Percentiles rank a stretch among this genome's conserved stretches.
phyloP scores from a whole-genome alignment of 441 rosid species.

The Raphanus hybrid region DNA sequence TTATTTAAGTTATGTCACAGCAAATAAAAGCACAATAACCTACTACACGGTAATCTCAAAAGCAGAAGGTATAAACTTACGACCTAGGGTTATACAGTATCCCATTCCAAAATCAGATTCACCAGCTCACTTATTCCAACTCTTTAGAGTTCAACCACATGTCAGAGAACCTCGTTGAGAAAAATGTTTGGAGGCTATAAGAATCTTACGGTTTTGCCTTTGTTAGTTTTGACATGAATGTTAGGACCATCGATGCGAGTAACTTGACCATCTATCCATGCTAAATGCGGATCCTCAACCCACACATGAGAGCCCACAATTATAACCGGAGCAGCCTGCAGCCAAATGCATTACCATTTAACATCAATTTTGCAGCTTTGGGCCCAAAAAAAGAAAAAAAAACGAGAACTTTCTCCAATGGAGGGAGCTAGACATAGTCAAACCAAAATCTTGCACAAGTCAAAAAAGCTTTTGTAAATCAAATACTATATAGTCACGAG shows the following conservation, averaged over 20 bases:
- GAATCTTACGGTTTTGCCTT: slow-evolving; percentile 61
- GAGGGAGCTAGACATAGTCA: slow-evolving; percentile 25
- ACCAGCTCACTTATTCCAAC: slow-evolving; percentile 21
- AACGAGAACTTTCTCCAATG: not conserved
- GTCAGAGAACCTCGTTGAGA: not conserved
- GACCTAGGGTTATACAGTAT: slow-evolving; percentile 11
- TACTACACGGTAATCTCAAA: not conserved
- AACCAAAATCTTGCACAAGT: slow-evolving; percentile 14
- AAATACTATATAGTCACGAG: too few species aligned
- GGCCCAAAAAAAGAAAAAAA: not conserved
- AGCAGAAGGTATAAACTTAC: slow-evolving; percentile 3
- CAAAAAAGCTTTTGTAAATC: slow-evolving; percentile 1
- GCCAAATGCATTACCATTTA: slow-evolving; percentile 23
- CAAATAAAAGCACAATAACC: slow-evolving; percentile 23
- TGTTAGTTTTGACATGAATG: slow-evolving; percentile 51
- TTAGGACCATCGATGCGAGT: slow-evolving; percentile 51
- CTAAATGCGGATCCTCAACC: slow-evolving; percentile 70
- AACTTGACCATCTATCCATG: slow-evolving; percentile 78
- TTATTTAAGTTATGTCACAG: slow-evolving; percentile 17
- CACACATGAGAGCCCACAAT: slow-evolving; percentile 77
- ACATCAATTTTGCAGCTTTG: not conserved
- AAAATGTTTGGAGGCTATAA: not conserved
- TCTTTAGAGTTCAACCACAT: not conserved
- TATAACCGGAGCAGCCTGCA: slow-evolving; percentile 59
- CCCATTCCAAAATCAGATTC: slow-evolving; percentile 11